phyloP scores from a whole-genome alignment of 495 filamentous ascomycete species.

The Penicillium salamii region DNA sequence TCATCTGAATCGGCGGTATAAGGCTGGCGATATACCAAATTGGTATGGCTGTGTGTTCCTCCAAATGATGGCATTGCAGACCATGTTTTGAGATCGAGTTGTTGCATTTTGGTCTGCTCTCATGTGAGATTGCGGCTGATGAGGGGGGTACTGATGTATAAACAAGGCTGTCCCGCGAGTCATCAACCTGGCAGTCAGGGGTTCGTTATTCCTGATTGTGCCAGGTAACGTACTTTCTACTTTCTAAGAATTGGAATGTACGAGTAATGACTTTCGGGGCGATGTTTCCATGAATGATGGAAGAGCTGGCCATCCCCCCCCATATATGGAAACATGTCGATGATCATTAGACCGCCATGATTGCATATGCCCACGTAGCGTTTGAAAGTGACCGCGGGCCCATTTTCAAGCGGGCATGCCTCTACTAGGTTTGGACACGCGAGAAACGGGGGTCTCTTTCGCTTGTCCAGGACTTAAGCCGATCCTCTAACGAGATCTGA shows the following conservation, averaged over 20 bases:
- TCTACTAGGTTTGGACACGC: conserved; percentile 21
- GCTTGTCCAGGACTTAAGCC: background rate
- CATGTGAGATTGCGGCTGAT: background rate
- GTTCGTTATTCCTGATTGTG: background rate
- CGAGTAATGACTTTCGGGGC: background rate
- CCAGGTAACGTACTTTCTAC: too few relatives aligned
- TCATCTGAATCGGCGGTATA: conserved; percentile 18
- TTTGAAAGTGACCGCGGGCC: conserved; percentile 10
- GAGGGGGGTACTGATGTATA: background rate
- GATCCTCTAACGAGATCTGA: too few relatives aligned
- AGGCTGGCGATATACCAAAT: conserved; percentile 12
- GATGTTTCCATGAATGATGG: conserved; percentile 8
- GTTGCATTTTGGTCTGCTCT: conserved; percentile 3
- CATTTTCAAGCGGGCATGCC: conserved; percentile 5
- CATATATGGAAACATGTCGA: background rate
- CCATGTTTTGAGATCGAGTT: conserved; percentile 12
- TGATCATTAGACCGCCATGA: conserved; percentile 16
- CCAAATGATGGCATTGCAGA: conserved; percentile 8
- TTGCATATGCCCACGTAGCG: conserved; percentile 14
- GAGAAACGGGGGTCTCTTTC: conserved; percentile 16
- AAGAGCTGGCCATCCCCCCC: background rate
- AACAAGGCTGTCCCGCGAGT: background rate
- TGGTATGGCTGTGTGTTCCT: conserved; percentile 2
- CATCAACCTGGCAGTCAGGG: background rate
- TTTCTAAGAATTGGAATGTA: conserved; percentile 5